Conservation (phyloP, 2,329 filamentous ascomycete genomes). For the Penicillium decumbens region DNA sequence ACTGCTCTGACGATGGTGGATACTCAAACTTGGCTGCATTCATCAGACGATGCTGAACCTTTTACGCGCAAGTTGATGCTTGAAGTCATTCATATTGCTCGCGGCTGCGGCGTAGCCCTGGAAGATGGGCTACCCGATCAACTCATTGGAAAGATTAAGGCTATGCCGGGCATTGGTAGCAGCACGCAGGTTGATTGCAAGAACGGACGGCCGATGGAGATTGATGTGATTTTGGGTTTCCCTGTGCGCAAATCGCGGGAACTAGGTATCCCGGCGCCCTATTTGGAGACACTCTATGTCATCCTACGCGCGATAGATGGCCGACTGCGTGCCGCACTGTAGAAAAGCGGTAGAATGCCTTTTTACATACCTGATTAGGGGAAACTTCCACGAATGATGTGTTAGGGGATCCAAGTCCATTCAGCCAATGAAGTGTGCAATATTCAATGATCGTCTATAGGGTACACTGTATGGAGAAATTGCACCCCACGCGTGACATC, state of each 20-base stretch:
- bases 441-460: neutral
- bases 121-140: conserved; percentile 36
- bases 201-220: conserved; percentile 42
- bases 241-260: conserved; percentile 40
- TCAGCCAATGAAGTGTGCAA: neutral
- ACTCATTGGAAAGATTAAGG: conserved; percentile 38
- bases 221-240: conserved; percentile 47
- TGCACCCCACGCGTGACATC: neutral
- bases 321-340: conserved; percentile 14
- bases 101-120: conserved; percentile 37
- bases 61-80: conserved; percentile 41
- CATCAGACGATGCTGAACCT: conserved; percentile 37
- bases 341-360: neutral
- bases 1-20: conserved; percentile 44
- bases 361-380: no score
- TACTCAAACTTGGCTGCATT: conserved; percentile 42
- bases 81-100: conserved; percentile 43
- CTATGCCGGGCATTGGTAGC: conserved; percentile 40
- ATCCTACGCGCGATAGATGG: conserved; percentile 28
- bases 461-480: neutral
- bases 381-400: neutral
- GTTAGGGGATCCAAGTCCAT: neutral
- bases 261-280: conserved; percentile 38
- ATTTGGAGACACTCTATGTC: conserved; percentile 39
- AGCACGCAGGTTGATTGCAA: conserved; percentile 47